Evolutionary conservation across 2,329 filamentous ascomycete species (phyloP).

Genomic region (Fusarium decemcellulare): DNA sequence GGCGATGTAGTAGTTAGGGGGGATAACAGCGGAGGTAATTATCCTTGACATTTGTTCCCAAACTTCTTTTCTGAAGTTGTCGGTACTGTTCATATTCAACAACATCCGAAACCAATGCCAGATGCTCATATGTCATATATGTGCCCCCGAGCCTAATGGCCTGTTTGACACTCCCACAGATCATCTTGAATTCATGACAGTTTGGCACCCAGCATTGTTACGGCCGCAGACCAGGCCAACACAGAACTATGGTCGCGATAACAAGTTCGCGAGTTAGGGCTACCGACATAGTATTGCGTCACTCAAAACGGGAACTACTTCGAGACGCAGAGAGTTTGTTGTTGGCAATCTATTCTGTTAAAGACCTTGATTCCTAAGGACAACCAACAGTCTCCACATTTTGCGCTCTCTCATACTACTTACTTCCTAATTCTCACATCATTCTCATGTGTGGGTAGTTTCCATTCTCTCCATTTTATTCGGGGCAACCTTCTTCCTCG

Average conservation of each 20-base stretch:
- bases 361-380: neutral
- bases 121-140: too few relatives aligned
- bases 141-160: too few relatives aligned
- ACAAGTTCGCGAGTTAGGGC: neutral
- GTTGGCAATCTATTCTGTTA: neutral
- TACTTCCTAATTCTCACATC: too few relatives aligned
- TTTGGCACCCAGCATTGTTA: too few relatives aligned
- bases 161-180: too few relatives aligned
- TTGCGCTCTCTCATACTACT: neutral
- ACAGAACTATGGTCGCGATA: neutral
- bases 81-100: too few relatives aligned
- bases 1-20: neutral
- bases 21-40: neutral
- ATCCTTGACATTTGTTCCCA: neutral
- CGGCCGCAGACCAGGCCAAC: neutral
- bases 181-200: neutral
- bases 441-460: too few relatives aligned
- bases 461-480: neutral
- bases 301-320: neutral
- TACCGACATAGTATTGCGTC: neutral
- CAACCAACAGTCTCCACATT: neutral
- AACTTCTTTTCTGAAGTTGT: too few relatives aligned
- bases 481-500: neutral
- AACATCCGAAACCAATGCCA: too few relatives aligned
- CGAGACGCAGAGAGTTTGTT: neutral